Evolutionary conservation across 2,329 filamentous ascomycete genomes (phyloP), one percentile per base, ranked within the genome.

Genomic region (Clarireedia hainanense): DNA sequence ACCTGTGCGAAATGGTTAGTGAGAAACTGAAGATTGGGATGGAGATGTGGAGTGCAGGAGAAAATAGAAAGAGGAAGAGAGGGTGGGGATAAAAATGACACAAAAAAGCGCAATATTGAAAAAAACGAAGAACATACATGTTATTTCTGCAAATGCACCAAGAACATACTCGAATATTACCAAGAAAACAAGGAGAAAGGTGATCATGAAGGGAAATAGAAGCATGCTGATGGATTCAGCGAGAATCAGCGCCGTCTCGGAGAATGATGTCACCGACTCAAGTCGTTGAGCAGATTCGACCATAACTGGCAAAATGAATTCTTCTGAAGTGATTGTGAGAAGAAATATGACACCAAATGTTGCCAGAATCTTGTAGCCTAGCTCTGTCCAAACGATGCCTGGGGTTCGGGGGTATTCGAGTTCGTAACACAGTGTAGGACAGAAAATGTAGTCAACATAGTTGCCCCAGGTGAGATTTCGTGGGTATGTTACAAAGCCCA

Each of bases 131-230:
- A 20, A 60, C 61, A 52, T 61, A 67, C 85, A 80, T 17, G 91
- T 96, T 63, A 97, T 88, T 71, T 99, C 94, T 14, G 91, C 94
- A 67, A 95, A 96, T 48, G 91, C 91, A 57, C 92, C 94, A 36
- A 97, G 82, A 10, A 96, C 81, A 71, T 97, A 99, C 71, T 99
- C 94, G 71, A 97, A 99, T 66, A 97, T 97, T 71, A 96, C 91
- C 57, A 99, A 84, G 75, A 99, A 99, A 55, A 97, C 91, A 48
- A 97, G 83, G 4, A 97, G 76, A 70, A 97, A 95, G 4, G 86
- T 95, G 59, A 97, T 80, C 89, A 96, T 96, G 72, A 97, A 99
- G 3, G 94, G 94, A 72, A 96, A 97, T 23, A 99, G 80, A 17
- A 99, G 82, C 77, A 89, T 85, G 56, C 88, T 92, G 68, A 96